A percentile compares a stretch with the other conserved stretches of the same genome.
phyloP scores from a whole-genome alignment of 805 yeast genomes.

The Candida odintsovae region DNA sequence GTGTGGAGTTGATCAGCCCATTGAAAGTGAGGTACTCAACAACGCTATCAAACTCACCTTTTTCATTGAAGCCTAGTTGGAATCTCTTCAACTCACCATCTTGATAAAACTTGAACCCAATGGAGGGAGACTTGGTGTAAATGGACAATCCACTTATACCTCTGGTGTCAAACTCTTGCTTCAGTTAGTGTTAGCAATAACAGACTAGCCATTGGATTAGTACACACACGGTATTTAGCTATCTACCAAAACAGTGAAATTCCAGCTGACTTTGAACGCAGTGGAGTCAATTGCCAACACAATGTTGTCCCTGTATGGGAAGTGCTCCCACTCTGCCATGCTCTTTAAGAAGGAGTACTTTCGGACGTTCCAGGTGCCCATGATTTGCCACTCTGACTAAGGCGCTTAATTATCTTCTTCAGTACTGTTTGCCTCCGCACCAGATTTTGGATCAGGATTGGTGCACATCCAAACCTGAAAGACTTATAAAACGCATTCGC shows the following conservation, averaged over 20 bases:
- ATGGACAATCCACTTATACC: not conserved
- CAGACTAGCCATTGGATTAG: not conserved
- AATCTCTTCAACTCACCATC: constrained; percentile 3
- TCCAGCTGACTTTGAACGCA: constrained; percentile 15
- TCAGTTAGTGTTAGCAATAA: not conserved
- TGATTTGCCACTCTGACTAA: not conserved
- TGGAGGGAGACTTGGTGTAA: constrained; percentile 18
- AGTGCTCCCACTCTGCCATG: constrained; percentile 19
- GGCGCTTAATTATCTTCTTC: not conserved
- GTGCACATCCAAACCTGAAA: too few relatives aligned
- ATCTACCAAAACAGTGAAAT: constrained; percentile 15
- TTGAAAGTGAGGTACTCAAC: not conserved
- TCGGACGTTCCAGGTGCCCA: constrained; percentile 6
- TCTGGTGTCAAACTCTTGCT: not conserved
- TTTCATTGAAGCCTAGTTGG: constrained; percentile 8
- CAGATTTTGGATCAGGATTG: too few relatives aligned
- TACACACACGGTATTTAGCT: not conserved
- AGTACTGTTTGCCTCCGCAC: not conserved
- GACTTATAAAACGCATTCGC: not conserved
- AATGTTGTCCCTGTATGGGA: constrained; percentile 20
- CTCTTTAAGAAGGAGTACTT: constrained; percentile 18
- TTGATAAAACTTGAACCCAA: constrained; percentile 16
- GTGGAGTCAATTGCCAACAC: constrained; percentile 5
- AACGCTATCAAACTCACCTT: constrained; percentile 1
- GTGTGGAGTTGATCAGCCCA: not conserved